Base-by-base conservation (phyloP, 2,329 filamentous ascomycete species). In the Davidsoniella virescens region DNA sequence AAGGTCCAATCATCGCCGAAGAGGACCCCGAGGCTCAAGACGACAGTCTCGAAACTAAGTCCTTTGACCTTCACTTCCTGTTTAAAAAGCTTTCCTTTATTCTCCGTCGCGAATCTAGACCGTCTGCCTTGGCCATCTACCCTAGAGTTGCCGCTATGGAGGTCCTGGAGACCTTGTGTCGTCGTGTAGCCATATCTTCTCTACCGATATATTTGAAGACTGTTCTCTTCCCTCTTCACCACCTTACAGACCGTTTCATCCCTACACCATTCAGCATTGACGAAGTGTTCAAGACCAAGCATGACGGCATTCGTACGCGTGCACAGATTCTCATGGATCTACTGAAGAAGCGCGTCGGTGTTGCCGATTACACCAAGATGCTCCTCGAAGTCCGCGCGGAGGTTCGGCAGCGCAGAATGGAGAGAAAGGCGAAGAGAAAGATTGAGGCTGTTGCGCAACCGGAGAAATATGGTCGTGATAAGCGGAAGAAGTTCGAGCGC, bases 321-420 rank as follows among this genome's bases (percentile, higher is more conserved):
- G 82, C 84, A 4, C 76, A 82, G 56, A 83, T 90, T 58, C 70
- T 88, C 9, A 80, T 96, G 69, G 83, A 87, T 55, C 67, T 74
- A n/a, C 62, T 98, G 53, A 87, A 94, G 67, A 82, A 81, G 68
- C 87, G 84, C 61, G 71, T 94, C 47, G 92, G 90, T 39, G 86
- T 83, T 2, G 76, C 79, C 1, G 78, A 77, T 54, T 98, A 88
- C 65, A 79, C 88, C n/a, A 71, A 73, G 50, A 73, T 81, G 43
- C 70, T 96, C 60, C 65, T 84, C 38, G 73, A 74, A 39, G 85
- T 93, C 5, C 78, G 86, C 54, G 79, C 83, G 48, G 75, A 72
- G 14, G 80, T 92, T n/a, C 76, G 75, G 59, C 72, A 74, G 56
- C 78, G 82, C 59, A 72, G 92, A 56, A 78, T 86, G 61, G 76